Evolutionary conservation across 2,329 filamentous ascomycete species (phyloP), one percentile per base, ranked within the genome.

Genomic region (Diaporthe sp.): DNA sequence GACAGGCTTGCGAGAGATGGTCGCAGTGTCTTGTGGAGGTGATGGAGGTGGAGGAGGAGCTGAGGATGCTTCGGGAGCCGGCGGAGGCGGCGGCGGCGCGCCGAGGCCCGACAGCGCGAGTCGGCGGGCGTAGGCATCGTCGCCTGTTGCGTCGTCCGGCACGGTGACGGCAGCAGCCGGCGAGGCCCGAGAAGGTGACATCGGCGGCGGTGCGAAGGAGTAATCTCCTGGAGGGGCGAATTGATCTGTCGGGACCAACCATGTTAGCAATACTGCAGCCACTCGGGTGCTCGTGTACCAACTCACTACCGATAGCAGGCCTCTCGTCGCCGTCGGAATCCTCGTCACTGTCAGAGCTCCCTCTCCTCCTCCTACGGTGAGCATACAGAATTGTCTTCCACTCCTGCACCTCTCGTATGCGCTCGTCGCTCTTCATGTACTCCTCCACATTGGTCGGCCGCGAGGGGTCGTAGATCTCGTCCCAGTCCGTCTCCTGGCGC

Each of bases 391-490:
- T 85, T 53, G 92, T 91, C 81, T 96, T 97, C 96, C 96, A 98
- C 79, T 97, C 95, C 73, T 91, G 89, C 4, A 95, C 90, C 81
- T 97, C 95, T 25, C 89, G 86, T 74, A 96, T 90, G 80, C 94
- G 93, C 84, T 97, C 95, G 74, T 97, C 94, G 79, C 94, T 97
- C 75, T 92, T 88, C 75, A 94, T 89, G 81, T 97, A 98, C 80
- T 96, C 94, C 72, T 96, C 93, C 66, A 96, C 94, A 77, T 92
- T 95, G 53, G 94, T 97, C 12, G 96, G 95, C 51, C 94, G 87
- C 15, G 93, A 87, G 0, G 95, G 94, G 79, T 98, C 96, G 81
- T 98, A 98, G 32, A 97, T 90, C 81, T 97, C 95, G 81, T 97
- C 94, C 95, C 95, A 98, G 80, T 97, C 92, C n/a, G 90, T 91